phyloP scores from a whole-genome alignment of 768 basidiomycete genomes.

The Galerina sulciceps region DNA sequence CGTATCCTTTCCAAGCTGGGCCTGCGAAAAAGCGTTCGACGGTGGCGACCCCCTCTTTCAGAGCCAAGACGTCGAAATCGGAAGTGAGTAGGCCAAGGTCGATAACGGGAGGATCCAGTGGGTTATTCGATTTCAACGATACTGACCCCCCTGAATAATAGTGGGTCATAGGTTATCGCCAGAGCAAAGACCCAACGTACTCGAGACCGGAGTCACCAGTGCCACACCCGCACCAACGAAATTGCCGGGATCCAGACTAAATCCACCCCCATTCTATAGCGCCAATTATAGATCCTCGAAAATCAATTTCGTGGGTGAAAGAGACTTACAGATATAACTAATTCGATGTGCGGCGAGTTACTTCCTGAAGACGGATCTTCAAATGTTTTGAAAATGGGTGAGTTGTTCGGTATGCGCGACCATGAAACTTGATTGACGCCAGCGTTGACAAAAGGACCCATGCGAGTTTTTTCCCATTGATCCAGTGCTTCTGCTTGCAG shows the following conservation, averaged over 20 bases:
- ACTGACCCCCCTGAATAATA: background rate
- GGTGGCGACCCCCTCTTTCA: background rate
- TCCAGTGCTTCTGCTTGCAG: slow-evolving; percentile 23
- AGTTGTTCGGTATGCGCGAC: background rate
- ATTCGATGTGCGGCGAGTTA: slow-evolving; percentile 4
- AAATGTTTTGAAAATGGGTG: background rate
- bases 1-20: slow-evolving; percentile 2
- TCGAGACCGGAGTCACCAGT: slow-evolving; percentile 35
- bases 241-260: slow-evolving; percentile 24
- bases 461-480: slow-evolving; percentile 22
- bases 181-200: slow-evolving; percentile 9
- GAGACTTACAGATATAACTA: background rate
- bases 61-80: slow-evolving; percentile 1
- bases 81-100: background rate
- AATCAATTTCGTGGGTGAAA: background rate
- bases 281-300: background rate
- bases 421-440: background rate
- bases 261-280: slow-evolving; percentile 14
- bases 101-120: background rate
- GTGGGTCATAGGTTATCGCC: background rate
- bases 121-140: slow-evolving; percentile 3
- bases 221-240: slow-evolving; percentile 25
- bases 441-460: background rate
- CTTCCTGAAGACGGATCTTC: slow-evolving; percentile 4
- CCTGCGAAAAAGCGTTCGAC: background rate